phyloP scores from a whole-genome alignment of 768 basidiomycete species.

The Auriscalpium vulgare region DNA sequence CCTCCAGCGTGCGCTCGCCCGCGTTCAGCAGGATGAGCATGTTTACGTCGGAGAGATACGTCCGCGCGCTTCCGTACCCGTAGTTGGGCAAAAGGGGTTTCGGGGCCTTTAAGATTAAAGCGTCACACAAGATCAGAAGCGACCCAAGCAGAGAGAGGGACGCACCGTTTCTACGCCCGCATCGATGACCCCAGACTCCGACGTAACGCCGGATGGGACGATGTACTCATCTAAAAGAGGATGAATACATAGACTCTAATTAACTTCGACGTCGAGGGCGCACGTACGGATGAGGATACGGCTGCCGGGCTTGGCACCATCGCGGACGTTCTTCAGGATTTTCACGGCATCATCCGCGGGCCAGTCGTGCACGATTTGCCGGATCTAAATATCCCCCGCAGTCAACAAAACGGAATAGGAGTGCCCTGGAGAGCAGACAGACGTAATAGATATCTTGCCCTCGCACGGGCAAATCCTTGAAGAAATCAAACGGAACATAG shows the following conservation, averaged over 20 bases:
- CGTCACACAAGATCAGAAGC: background rate
- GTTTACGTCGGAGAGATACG: constrained; percentile 23
- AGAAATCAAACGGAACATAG: constrained; percentile 12
- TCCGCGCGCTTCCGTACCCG: constrained; percentile 22
- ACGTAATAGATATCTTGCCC: background rate
- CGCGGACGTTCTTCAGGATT: constrained; percentile 24
- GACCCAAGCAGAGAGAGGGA: too few species aligned
- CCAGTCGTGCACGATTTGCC: constrained; percentile 28
- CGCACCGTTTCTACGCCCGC: background rate
- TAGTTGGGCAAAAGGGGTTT: constrained; percentile 26
- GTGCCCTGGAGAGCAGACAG: background rate
- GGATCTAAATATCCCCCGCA: background rate
- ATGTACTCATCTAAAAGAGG: background rate
- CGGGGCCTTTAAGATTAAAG: constrained; percentile 21
- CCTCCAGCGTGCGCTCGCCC: constrained; percentile 25
- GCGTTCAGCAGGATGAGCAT: constrained; percentile 26
- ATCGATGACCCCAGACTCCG: background rate
- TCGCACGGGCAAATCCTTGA: constrained; percentile 12
- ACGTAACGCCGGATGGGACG: background rate
- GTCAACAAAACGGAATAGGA: background rate
- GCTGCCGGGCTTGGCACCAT: constrained; percentile 23
- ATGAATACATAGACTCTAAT: background rate
- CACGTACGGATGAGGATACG: constrained; percentile 27
- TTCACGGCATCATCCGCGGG: constrained; percentile 24
- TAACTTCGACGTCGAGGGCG: background rate